These are phyloP conservation scores for Malassezia psittaci DNA, from an alignment of 1,284 basidiomycete genomes.

Conservation along the genomic window DNA sequence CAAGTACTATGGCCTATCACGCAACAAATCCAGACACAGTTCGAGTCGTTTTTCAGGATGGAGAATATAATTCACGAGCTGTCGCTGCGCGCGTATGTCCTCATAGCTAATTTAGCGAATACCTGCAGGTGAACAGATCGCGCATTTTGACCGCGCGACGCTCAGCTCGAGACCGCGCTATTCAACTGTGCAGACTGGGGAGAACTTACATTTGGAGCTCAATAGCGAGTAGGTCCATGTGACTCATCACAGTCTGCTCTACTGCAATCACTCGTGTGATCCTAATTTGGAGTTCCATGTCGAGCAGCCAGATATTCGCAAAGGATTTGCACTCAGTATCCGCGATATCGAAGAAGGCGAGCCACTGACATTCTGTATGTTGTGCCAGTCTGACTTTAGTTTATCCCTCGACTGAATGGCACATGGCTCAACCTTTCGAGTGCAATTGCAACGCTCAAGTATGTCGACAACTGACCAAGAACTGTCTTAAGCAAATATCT, in stretches of 20 bases:
- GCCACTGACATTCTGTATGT: slow-evolving; percentile 39
- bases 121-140: slow-evolving; percentile 23
- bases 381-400: slow-evolving; percentile 16
- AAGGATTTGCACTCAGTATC: slow-evolving; percentile 24
- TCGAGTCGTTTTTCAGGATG: slow-evolving; percentile 35
- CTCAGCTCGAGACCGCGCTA: slow-evolving; percentile 21
- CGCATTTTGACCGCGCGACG: slow-evolving; percentile 23
- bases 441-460: slow-evolving; percentile 27
- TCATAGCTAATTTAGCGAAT: slow-evolving; percentile 15
- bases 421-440: slow-evolving; percentile 40
- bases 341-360: slow-evolving; percentile 33
- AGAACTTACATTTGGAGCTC: slow-evolving; percentile 30
- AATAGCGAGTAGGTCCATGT: slow-evolving; percentile 25
- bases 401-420: slow-evolving; percentile 43
- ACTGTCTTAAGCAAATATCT: slow-evolving; percentile 29
- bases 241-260: slow-evolving; percentile 25
- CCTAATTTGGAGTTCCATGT: slow-evolving; percentile 34
- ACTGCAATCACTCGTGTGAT: slow-evolving; percentile 43
- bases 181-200: slow-evolving; percentile 36
- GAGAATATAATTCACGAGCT: slow-evolving; percentile 37
- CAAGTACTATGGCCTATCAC: slow-evolving; percentile 15
- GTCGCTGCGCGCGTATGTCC: slow-evolving; percentile 20
- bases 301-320: slow-evolving; percentile 14
- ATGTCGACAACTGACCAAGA: not conserved
- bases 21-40: slow-evolving; percentile 33